Base-by-base conservation (phyloP, 2,329 filamentous ascomycete species). In the Fusarium coffeatum region DNA sequence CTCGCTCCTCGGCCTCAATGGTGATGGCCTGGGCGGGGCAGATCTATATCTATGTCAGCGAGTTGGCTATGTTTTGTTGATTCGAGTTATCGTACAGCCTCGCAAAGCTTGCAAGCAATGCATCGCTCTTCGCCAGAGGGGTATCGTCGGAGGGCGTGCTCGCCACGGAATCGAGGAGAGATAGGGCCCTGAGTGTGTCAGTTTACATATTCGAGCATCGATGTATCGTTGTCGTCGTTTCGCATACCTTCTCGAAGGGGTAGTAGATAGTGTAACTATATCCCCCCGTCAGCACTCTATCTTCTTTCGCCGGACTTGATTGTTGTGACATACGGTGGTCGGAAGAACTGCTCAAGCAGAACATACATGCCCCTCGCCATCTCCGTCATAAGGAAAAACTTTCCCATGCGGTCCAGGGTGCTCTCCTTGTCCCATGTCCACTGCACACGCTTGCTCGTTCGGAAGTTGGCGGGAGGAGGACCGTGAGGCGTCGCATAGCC, bases 31-130 rank as follows among this genome's bases (percentile, higher is more conserved):
- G 93, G 60, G 96, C 96, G 43, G 96, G 96, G 88, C 96, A 99
- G 79, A 98, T 92, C 87, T 89, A 62, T 46, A 27, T 54, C 28
- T 7, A 50, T 32, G 62, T 73, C 59, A 74, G 72, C 37, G 57
- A 54, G 16, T 53, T 37, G 10, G 30, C 22, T 6, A 10, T 20
- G 5, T 16, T 10, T 16, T 10, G 16, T 37, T 28, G 15, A 22
- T 15, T 41, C 11, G 16, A 13, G 15, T 48, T 40, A 9, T 77
- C 80, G 42, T 82, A 90, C 87, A 76, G 96, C 96, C 85, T 99
- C 96, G 85, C 96, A 99, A 64, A 99, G 90, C 87, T 99, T 99
- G 92, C 96, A 99, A 75, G 96, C 96, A 83, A 99, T 99, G 87
- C 96, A 99, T 76, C 96, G 92, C 86, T 99, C 96, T 85, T 99